Evolutionary conservation across 108 stramenopile species (phyloP), one percentile per base, ranked within the genome.

Genomic region (Skeletonema grethae): DNA sequence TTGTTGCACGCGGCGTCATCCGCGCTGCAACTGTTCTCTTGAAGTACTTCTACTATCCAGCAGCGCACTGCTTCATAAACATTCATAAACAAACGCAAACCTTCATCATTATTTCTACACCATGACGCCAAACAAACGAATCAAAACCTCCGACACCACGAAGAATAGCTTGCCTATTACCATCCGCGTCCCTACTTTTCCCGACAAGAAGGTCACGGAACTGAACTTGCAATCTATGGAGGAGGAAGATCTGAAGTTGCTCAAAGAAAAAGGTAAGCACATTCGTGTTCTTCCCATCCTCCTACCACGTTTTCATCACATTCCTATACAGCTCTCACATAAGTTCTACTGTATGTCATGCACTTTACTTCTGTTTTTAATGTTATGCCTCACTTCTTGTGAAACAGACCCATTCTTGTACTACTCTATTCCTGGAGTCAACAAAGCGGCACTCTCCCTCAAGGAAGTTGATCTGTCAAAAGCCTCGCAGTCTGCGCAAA

Each of bases 391-490:
- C 5, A n/a, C 46, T 20, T 16, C n/a, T 11, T 38, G 10, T 38
- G 36, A 38, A 38, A 48, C 46, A 48, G 46, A 48, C 46, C 46
- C 46, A 18, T 48, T 20, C 46, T 48, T 48, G 16, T 48, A 48
- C 46, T 48, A 48, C 46, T 48, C 46, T 16, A 48, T 48, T 18
- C 46, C 46, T 18, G 46, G 16, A 16, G 46, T 48, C 46, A n/a
- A 18, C 16, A 18, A 48, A 16, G 46, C 46, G 18, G 46, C 16
- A 18, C 4, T 48, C 46, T n/a, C 46, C 11, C 46, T 48, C 46
- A 18, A 48, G 46, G 6, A 48, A 48, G 46, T 48, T 18, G 46
- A 48, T 11, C 18, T 6, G 4, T 48, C 46, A 1, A 4, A 48
- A 16, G 46, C 46, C 46, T 18, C n/a, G 5, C n/a, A 48, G 46